Evolutionary conservation across 2,329 filamentous ascomycete species (phyloP).

Genomic region (Aspergillus versicolor): DNA sequence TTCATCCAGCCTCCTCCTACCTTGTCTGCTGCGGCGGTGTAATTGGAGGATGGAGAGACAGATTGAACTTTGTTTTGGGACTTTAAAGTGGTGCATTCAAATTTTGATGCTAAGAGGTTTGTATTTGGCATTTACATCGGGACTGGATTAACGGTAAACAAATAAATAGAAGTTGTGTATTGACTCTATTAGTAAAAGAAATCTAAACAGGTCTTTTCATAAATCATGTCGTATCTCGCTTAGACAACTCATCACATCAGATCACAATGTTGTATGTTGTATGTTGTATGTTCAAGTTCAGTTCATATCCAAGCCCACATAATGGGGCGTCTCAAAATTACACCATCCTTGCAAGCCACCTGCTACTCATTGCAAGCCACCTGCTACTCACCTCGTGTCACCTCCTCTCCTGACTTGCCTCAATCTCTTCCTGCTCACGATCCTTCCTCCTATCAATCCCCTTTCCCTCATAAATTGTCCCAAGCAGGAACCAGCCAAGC

Average conservation of each 20-base stretch:
- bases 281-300: background rate
- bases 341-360: background rate
- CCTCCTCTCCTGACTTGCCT: background rate
- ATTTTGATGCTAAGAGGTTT: background rate
- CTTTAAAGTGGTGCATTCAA: too few species aligned
- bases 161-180: background rate
- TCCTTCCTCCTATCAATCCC: conserved; percentile 54
- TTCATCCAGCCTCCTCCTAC: conserved; percentile 34
- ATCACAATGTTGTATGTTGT: background rate
- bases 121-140: background rate
- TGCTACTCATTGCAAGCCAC: background rate
- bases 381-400: background rate
- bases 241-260: background rate
- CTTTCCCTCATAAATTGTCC: conserved; percentile 64
- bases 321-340: background rate
- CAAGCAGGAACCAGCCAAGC: conserved; percentile 58
- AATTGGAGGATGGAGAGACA: background rate
- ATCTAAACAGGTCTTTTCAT: background rate
- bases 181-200: background rate
- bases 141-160: background rate
- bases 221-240: conserved; percentile 3
- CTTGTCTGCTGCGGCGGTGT: conserved; percentile 1
- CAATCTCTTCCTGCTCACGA: conserved; percentile 10
- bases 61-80: background rate
- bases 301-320: background rate